Conservation (phyloP, 2,329 filamentous ascomycete genomes). For the Aspergillus pseudotamarii region DNA sequence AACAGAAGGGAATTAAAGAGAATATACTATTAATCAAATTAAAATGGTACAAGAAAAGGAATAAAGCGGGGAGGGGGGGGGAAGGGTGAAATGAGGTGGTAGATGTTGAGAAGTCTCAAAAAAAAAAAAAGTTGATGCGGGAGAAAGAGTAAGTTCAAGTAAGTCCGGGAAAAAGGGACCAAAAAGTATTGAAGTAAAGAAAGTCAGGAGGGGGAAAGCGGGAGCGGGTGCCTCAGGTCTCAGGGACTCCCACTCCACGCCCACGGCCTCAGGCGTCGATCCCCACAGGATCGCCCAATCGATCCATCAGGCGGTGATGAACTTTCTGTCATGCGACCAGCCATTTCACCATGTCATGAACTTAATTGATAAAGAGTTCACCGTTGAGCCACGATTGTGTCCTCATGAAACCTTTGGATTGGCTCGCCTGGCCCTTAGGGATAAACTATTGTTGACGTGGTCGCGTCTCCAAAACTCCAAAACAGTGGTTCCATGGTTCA, state of each 20-base stretch:
- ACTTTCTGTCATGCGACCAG: not conserved
- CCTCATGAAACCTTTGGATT: not conserved
- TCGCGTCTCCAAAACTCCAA: conserved; percentile 18
- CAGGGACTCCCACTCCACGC: not conserved
- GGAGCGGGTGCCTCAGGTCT: not conserved
- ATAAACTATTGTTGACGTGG: not conserved
- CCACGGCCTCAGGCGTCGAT: not conserved
- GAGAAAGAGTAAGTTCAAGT: conserved; percentile 20
- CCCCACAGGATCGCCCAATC: conserved; percentile 1
- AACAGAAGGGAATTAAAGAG: conserved; percentile 16
- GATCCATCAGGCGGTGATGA: not conserved
- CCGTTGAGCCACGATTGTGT: not conserved
- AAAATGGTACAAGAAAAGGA: conserved; percentile 17
- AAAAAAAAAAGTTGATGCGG: not conserved
- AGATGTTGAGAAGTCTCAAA: not conserved
- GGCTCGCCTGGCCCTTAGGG: not conserved
- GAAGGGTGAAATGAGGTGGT: conserved; percentile 1
- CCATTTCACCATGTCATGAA: not conserved
- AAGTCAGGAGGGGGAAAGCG: conserved; percentile 5
- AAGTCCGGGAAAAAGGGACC: conserved; percentile 5
- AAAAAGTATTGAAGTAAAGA: not conserved
- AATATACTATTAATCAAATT: conserved; percentile 14
- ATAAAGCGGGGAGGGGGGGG: conserved; percentile 4
- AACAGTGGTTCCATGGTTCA: conserved; percentile 31
- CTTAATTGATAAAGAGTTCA: not conserved